Evolutionary conservation across 2,329 filamentous ascomycete genomes (phyloP).

Genomic region (Aureobasidium zeae): DNA sequence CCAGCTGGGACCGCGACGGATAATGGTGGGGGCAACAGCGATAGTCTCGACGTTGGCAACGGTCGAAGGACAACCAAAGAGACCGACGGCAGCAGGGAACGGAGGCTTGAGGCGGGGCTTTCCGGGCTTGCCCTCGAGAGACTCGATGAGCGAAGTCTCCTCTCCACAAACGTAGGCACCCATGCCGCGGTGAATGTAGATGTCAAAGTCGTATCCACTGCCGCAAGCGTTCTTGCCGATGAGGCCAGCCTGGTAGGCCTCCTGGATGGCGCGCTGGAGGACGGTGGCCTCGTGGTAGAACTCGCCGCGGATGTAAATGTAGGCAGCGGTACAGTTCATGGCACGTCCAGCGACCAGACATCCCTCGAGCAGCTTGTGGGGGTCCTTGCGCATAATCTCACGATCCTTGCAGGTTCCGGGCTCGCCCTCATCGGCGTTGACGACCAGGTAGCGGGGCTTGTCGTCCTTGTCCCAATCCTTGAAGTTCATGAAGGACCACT

Average conservation of each 20-base stretch:
- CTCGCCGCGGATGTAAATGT: conserved; percentile 99
- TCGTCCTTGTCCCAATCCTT: conserved; percentile 98
- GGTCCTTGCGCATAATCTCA: conserved; percentile 99
- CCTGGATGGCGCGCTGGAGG: conserved; percentile 90
- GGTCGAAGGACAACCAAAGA: conserved; percentile 96
- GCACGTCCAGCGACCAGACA: conserved; percentile 91
- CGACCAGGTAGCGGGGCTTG: conserved; percentile 91
- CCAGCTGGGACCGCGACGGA: conserved; percentile 84
- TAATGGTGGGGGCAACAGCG: conserved; percentile 90
- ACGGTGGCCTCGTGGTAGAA: conserved; percentile 94
- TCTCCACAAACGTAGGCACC: conserved; percentile 97
- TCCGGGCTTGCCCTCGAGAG: conserved; percentile 94
- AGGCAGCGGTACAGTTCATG: conserved; percentile 97
- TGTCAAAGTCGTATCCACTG: conserved; percentile 94
- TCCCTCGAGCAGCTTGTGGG: conserved; percentile 96
- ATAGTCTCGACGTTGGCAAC: conserved; percentile 98
- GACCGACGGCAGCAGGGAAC: conserved; percentile 92
- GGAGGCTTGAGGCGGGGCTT: conserved; percentile 98
- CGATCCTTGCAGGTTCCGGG: conserved; percentile 98
- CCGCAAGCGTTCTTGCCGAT: conserved; percentile 98
- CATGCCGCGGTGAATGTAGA: conserved; percentile 92
- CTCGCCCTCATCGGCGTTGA: conserved; percentile 98
- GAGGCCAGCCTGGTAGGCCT: conserved; percentile 87
- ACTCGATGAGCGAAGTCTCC: conserved; percentile 96
- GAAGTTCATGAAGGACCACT: conserved; percentile 99